Evolutionary conservation across 176 grass and related monocot species (phyloP), one percentile per base, ranked within the genome.

Genomic region (Avena eriantha): DNA sequence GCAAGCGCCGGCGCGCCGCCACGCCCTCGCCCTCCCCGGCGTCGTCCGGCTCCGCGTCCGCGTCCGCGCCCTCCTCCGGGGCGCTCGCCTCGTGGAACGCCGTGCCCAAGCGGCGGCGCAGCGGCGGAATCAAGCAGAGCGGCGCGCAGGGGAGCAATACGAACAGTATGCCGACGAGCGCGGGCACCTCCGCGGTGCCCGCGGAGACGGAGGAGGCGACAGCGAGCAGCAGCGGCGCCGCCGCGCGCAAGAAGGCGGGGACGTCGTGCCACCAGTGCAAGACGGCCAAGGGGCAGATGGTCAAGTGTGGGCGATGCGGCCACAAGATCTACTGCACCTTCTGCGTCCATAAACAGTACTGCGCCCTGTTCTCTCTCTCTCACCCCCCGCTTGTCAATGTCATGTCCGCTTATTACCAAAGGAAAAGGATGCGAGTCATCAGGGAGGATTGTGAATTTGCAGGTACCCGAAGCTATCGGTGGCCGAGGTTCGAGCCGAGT

Each of bases 251-350:
- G 39, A 82, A 56, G 55, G 19, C 3, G 36, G 24, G 60, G 77
- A 69, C 21, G 26, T 60, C 81, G 49, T 91, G 89, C 43, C 89
- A 91, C 82, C 85, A 85, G 0, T 91, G 85, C 77, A 63, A 47
- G 59, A 41, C 17, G 50, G 76, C 39, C 1, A 65, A 29, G n/a
- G 3, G 0, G 13, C 50, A 34, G 76, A 87, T 76, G 81, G 59
- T 87, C 81, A 45, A 54, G 81, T 91, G 85, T 29, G 16, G 1
- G 51, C 10, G n/a, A 0, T 91, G 89, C 60, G n/a, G 46, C 8
- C 9, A 53, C 22, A 85, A 73, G 85, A 69, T 81, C 59, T 91
- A 81, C 81, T 91, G 89, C 89, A 43, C 3, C 77, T 5, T 3
- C 50, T 91, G 89, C 68, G 0, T 91, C 50, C 16, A 4, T 5